Conservation (phyloP, 176 grass and related monocot genomes). For the Juncus effusus region DNA sequence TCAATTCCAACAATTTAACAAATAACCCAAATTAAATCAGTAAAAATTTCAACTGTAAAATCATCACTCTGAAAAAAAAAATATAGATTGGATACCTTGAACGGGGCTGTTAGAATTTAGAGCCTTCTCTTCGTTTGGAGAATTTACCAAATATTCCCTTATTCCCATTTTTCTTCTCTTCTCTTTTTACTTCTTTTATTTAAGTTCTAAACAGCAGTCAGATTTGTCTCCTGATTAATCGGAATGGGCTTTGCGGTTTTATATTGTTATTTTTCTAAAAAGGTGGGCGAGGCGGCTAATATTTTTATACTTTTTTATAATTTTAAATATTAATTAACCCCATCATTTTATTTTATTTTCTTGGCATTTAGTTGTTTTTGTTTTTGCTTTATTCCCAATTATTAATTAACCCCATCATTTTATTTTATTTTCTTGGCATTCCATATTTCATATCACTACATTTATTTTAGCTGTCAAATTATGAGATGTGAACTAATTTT, state of each 20-base stretch:
- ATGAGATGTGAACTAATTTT: too few relatives aligned
- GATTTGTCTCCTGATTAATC: neutral
- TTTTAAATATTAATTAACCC: too few relatives aligned
- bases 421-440: too few relatives aligned
- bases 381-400: too few relatives aligned
- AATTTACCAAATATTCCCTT: slow-evolving; percentile 9
- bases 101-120: slow-evolving; percentile 15
- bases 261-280: neutral
- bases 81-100: slow-evolving; percentile 6
- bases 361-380: too few relatives aligned
- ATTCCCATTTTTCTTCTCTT: neutral
- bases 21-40: neutral
- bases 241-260: neutral
- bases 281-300: neutral
- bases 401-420: too few relatives aligned
- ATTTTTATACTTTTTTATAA: too few relatives aligned
- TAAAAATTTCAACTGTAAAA: neutral
- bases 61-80: neutral
- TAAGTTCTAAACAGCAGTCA: neutral
- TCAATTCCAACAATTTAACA: neutral
- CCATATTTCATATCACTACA: too few relatives aligned
- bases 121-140: slow-evolving; percentile 18
- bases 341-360: too few relatives aligned
- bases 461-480: too few relatives aligned
- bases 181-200: neutral